Evolutionary conservation across 352 stramenopile species (phyloP).

Genomic region (Phytophthora hybrid): DNA sequence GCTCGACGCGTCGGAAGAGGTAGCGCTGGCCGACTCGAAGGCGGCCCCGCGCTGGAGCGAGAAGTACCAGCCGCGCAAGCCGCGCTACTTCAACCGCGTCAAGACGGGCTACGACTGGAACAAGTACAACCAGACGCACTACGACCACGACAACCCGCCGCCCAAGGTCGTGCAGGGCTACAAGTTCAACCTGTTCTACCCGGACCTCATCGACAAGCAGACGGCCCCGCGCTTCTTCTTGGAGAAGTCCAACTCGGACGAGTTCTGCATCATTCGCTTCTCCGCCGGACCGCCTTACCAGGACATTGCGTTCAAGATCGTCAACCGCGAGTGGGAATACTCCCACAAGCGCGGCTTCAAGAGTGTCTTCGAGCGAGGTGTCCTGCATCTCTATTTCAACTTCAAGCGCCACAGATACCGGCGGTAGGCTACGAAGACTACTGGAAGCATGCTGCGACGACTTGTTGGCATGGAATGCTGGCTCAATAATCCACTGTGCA

Average conservation of each 20-base stretch:
- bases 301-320: constrained; percentile 99
- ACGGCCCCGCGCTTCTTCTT: constrained; percentile 96
- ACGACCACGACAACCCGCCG: constrained; percentile 99
- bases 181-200: constrained; percentile 99
- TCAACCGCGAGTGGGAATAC: constrained; percentile 99
- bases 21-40: constrained; percentile 74
- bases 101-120: constrained; percentile 99
- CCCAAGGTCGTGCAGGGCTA: constrained; percentile 99
- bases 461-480: neutral
- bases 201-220: constrained; percentile 98
- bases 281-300: constrained; percentile 98
- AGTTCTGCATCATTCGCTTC: constrained; percentile 99
- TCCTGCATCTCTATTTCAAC: constrained; percentile 99
- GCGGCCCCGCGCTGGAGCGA: constrained; percentile 92
- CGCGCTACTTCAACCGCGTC: constrained; percentile 99
- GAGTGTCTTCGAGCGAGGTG: constrained; percentile 98
- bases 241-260: constrained; percentile 90
- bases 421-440: constrained; percentile 61
- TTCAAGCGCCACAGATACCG: constrained; percentile 99
- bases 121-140: constrained; percentile 99
- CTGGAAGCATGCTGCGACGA: neutral
- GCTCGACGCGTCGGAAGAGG: constrained; percentile 93
- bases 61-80: constrained; percentile 98
- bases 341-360: constrained; percentile 97
- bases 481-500: neutral